Conservation (phyloP, 768 basidiomycete species). For the Sporobolomyces phaffii region DNA sequence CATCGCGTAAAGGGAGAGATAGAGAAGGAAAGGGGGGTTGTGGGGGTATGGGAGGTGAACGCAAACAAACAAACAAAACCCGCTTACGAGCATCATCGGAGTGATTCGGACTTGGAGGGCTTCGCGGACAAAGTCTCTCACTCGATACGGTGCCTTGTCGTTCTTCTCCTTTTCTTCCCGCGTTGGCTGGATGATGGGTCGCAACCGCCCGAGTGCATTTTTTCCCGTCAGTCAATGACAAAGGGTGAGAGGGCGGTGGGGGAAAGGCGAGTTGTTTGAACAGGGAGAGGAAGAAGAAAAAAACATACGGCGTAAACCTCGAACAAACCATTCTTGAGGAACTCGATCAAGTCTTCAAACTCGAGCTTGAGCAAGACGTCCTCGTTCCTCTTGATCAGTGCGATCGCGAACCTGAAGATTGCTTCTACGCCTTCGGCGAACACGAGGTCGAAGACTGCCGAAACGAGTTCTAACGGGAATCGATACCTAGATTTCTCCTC, state of each 20-base stretch:
- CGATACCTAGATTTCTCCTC: too few relatives aligned
- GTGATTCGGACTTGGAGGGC: slow-evolving; percentile 80
- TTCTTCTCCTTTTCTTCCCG: slow-evolving; percentile 44
- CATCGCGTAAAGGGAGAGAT: too few relatives aligned
- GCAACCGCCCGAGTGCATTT: slow-evolving; percentile 41
- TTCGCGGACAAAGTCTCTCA: slow-evolving; percentile 80
- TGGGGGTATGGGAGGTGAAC: too few relatives aligned
- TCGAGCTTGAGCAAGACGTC: slow-evolving; percentile 67
- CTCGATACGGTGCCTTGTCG: slow-evolving; percentile 53
- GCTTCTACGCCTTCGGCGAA: slow-evolving; percentile 96
- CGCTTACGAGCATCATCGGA: slow-evolving; percentile 75
- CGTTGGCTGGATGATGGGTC: slow-evolving; percentile 9
- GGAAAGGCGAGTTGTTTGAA: background rate
- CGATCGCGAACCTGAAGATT: slow-evolving; percentile 88
- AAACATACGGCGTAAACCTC: slow-evolving; percentile 64
- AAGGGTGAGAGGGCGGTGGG: too few relatives aligned
- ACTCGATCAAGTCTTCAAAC: slow-evolving; percentile 83
- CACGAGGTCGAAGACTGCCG: slow-evolving; percentile 92
- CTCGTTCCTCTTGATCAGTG: slow-evolving; percentile 81
- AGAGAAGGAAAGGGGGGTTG: too few relatives aligned
- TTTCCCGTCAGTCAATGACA: background rate
- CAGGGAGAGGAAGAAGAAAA: too few relatives aligned
- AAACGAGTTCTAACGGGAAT: slow-evolving; percentile 88
- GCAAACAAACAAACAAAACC: background rate
- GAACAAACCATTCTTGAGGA: slow-evolving; percentile 72